phyloP scores from a whole-genome alignment of 2,329 filamentous ascomycete genomes.

The Curvularia lunata region DNA sequence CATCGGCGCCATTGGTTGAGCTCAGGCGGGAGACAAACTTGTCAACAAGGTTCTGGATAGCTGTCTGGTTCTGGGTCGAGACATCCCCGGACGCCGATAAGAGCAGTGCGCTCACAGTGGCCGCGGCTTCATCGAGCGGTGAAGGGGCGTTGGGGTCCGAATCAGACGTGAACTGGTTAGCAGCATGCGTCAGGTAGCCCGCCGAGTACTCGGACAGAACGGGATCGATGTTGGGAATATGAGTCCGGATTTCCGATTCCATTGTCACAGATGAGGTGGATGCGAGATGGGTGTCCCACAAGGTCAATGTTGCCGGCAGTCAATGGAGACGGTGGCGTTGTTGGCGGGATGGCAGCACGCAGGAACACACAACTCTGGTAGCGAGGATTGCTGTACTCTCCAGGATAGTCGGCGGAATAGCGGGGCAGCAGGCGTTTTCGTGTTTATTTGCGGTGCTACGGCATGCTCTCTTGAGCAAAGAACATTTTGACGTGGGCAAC shows the following conservation, averaged over 20 bases:
- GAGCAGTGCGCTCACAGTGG: conserved; percentile 83
- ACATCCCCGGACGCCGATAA: conserved; percentile 90
- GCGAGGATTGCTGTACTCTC: conserved; percentile 2
- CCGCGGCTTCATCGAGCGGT: conserved; percentile 83
- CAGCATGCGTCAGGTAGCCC: conserved; percentile 93
- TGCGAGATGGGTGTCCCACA: conserved; percentile 27
- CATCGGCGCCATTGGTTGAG: conserved; percentile 71
- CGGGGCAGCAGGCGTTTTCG: conserved; percentile 28
- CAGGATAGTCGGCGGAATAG: conserved; percentile 18
- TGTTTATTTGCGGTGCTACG: conserved; percentile 29
- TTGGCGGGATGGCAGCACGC: conserved; percentile 23
- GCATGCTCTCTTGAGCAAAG: conserved; percentile 25
- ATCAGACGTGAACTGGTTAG: conserved; percentile 79
- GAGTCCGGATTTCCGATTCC: conserved; percentile 85
- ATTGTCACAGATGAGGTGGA: conserved; percentile 57
- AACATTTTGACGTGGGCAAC: conserved; percentile 30
- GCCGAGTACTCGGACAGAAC: conserved; percentile 91
- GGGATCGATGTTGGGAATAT: conserved; percentile 86
- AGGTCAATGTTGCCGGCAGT: conserved; percentile 19
- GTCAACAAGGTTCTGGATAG: conserved; percentile 81
- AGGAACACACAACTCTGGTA: conserved; percentile 25
- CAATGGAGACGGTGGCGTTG: conserved; percentile 32
- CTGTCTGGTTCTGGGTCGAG: conserved; percentile 72
- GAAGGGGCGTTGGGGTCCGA: conserved; percentile 71
- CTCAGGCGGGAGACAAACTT: conserved; percentile 88